These are phyloP conservation scores for Tylopilus plumbeoviolaceoides DNA, from an alignment of 768 basidiomycete genomes.

Conservation along the genomic window DNA sequence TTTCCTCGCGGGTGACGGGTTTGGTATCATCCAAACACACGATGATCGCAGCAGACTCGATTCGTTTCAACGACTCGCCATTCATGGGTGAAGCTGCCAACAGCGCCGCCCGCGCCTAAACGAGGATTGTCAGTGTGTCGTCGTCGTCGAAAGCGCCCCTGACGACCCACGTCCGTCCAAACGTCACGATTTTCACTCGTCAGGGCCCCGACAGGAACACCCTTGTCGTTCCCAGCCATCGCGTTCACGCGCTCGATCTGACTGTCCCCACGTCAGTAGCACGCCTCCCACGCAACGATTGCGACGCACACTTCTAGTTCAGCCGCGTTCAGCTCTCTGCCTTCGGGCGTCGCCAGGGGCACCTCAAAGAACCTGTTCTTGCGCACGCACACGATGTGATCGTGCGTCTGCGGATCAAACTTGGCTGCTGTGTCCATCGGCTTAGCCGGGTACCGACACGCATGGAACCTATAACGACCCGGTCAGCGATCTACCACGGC, in stretches of 20 bases:
- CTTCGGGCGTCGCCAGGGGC: constrained; percentile 57
- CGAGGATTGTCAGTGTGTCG: background rate
- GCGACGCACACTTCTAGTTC: constrained; percentile 69
- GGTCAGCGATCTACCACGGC: background rate
- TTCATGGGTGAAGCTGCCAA: constrained; percentile 65
- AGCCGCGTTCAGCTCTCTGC: constrained; percentile 67
- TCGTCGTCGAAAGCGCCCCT: background rate
- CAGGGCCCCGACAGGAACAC: constrained; percentile 68
- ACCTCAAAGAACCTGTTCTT: constrained; percentile 92
- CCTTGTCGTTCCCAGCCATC: constrained; percentile 47
- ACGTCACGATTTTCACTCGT: constrained; percentile 86
- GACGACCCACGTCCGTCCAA: constrained; percentile 81
- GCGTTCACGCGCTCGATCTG: constrained; percentile 70
- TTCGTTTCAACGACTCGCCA: constrained; percentile 60
- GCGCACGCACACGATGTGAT: constrained; percentile 87
- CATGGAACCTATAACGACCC: constrained; percentile 65
- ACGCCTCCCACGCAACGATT: background rate
- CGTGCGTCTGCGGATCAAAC: constrained; percentile 68
- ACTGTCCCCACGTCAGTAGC: constrained; percentile 25
- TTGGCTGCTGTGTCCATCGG: constrained; percentile 81
- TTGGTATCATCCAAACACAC: constrained; percentile 80
- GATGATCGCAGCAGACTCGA: constrained; percentile 88
- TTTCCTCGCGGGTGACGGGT: constrained; percentile 78
- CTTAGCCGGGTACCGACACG: constrained; percentile 81
- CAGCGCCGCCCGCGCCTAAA: constrained; percentile 55